Evolutionary conservation across 1,284 basidiomycete species (phyloP).

Genomic region (Puccinia hordei): DNA sequence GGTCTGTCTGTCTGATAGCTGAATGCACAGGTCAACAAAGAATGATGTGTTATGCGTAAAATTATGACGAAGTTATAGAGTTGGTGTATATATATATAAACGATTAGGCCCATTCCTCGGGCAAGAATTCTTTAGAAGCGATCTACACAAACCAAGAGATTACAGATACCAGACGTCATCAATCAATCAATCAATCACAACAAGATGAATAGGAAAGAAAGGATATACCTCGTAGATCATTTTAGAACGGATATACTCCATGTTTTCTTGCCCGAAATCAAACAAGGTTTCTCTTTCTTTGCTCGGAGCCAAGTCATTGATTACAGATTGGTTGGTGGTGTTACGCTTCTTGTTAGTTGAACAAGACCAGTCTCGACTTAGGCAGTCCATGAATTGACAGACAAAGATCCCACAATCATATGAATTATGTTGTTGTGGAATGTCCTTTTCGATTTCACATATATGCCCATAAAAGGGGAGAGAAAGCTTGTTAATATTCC

Average conservation of each 20-base stretch:
- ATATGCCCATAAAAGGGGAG: slow-evolving; percentile 51
- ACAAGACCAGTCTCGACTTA: slow-evolving; percentile 70
- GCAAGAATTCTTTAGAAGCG: slow-evolving; percentile 14
- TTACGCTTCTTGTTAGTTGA: neutral
- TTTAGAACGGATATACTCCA: slow-evolving; percentile 43
- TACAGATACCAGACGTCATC: neutral
- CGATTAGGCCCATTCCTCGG: slow-evolving; percentile 10
- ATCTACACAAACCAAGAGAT: neutral
- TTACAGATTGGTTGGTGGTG: neutral
- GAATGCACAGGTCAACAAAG: no score
- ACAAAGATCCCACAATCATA: slow-evolving; percentile 97
- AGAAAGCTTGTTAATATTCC: neutral
- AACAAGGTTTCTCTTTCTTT: slow-evolving; percentile 1
- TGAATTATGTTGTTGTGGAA: slow-evolving; percentile 87
- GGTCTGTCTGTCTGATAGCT: no score
- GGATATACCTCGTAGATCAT: slow-evolving; percentile 41
- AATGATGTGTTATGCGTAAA: no score
- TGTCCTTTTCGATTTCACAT: slow-evolving; percentile 63
- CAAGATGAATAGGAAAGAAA: neutral
- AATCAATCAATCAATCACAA: neutral
- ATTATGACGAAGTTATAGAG: no score
- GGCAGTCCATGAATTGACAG: slow-evolving; percentile 82
- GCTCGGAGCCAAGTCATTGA: no score
- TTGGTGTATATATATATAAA: no score
- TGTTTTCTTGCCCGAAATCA: slow-evolving; percentile 43